phyloP scores from a whole-genome alignment of 2,329 filamentous ascomycete species.

The Aspergillus felis region DNA sequence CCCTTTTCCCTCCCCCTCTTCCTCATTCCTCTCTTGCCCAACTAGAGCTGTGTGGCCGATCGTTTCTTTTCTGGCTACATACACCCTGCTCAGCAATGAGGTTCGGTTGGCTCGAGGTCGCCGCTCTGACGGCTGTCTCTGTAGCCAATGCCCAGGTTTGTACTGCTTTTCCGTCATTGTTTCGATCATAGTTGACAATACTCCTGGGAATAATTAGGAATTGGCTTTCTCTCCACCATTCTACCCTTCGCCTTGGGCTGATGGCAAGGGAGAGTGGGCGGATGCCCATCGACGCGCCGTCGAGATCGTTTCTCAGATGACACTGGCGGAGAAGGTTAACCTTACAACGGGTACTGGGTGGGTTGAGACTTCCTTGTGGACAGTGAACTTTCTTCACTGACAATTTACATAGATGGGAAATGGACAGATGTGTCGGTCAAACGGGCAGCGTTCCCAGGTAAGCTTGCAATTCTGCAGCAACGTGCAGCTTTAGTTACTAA shows the following conservation, averaged over 20 bases:
- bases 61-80: background rate
- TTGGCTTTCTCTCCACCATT: slow-evolving; percentile 56
- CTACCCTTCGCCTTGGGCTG: slow-evolving; percentile 87
- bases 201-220: slow-evolving; percentile 14
- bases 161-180: background rate
- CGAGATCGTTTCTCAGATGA: slow-evolving; percentile 77
- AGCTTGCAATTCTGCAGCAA: slow-evolving; percentile 8
- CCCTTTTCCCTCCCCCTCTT: background rate
- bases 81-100: slow-evolving; percentile 26
- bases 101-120: slow-evolving; percentile 32
- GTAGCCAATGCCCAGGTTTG: slow-evolving; percentile 28
- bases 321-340: slow-evolving; percentile 87
- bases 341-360: slow-evolving; percentile 85
- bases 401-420: slow-evolving; percentile 52
- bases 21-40: background rate
- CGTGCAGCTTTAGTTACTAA: background rate
- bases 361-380: slow-evolving; percentile 27
- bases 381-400: slow-evolving; percentile 2
- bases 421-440: slow-evolving; percentile 75
- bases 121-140: slow-evolving; percentile 27
- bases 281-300: slow-evolving; percentile 72
- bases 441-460: slow-evolving; percentile 46
- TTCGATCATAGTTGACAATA: slow-evolving; percentile 2
- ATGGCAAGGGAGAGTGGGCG: slow-evolving; percentile 69
- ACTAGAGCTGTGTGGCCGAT: background rate